phyloP scores from a whole-genome alignment of 106 monocot species.

The Dendrobium chrysotoxum region DNA sequence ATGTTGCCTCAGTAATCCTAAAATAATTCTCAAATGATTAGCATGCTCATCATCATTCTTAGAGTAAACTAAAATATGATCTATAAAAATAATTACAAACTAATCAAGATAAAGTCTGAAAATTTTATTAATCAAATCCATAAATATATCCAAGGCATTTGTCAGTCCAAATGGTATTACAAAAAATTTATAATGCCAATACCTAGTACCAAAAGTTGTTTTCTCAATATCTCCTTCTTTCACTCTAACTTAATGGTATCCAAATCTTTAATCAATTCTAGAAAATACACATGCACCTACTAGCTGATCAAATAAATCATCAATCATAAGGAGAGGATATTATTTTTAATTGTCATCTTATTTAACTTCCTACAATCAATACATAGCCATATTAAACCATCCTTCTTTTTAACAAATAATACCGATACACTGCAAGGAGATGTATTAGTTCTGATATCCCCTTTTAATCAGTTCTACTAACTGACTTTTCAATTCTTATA shows the following conservation, averaged over 20 bases:
- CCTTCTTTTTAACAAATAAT: too few relatives aligned
- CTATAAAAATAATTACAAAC: not conserved
- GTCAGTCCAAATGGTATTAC: too few relatives aligned
- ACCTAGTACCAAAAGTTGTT: not conserved
- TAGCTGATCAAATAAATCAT: not conserved
- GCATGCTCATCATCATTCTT: not conserved
- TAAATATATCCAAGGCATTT: too few relatives aligned
- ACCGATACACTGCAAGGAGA: too few relatives aligned
- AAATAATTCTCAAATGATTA: not conserved
- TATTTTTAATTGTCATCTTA: too few relatives aligned
- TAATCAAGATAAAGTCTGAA: not conserved
- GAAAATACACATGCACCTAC: not conserved
- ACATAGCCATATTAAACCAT: too few relatives aligned
- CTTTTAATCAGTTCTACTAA: not conserved
- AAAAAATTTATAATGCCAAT: not conserved
- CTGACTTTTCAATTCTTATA: not conserved
- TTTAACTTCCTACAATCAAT: too few relatives aligned
- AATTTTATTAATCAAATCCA: not conserved
- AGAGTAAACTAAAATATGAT: not conserved
- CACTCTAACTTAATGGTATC: not conserved
- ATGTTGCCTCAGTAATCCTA: not conserved
- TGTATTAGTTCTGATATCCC: too few relatives aligned
- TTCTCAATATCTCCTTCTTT: not conserved
- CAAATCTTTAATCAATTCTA: not conserved
- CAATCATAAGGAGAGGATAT: not conserved